Percentiles rank a stretch among this genome's conserved stretches.
These are phyloP conservation scores for Allium sativum DNA, from an alignment of 106 monocot species.

Conservation along the genomic window DNA sequence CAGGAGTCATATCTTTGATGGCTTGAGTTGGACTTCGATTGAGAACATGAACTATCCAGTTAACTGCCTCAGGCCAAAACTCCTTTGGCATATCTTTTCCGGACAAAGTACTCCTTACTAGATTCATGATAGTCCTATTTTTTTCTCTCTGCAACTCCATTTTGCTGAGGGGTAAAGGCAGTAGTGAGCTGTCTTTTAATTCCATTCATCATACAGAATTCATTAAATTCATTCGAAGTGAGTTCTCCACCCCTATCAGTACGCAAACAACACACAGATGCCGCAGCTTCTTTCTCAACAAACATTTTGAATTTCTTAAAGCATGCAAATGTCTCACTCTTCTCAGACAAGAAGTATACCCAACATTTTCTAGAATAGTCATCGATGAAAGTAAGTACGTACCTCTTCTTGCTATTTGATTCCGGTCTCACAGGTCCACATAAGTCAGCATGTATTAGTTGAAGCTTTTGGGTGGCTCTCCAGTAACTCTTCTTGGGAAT, in stretches of 20 bases:
- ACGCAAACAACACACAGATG: background rate
- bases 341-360: background rate
- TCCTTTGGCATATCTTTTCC: background rate
- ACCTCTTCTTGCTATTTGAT: background rate
- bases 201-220: background rate
- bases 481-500: background rate
- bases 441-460: background rate
- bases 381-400: background rate
- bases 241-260: background rate
- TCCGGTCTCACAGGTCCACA: background rate
- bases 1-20: background rate
- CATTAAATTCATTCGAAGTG: background rate
- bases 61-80: background rate
- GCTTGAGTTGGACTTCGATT: background rate
- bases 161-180: background rate
- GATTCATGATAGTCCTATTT: background rate
- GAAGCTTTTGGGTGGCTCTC: background rate
- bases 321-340: background rate
- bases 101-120: background rate
- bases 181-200: background rate
- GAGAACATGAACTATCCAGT: background rate
- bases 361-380: background rate
- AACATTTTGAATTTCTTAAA: background rate
- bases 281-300: background rate
- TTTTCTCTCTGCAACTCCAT: constrained; percentile 2